Conservation (phyloP, 371 early-diverging fungal species). For the Lichtheimia corymbifera region DNA sequence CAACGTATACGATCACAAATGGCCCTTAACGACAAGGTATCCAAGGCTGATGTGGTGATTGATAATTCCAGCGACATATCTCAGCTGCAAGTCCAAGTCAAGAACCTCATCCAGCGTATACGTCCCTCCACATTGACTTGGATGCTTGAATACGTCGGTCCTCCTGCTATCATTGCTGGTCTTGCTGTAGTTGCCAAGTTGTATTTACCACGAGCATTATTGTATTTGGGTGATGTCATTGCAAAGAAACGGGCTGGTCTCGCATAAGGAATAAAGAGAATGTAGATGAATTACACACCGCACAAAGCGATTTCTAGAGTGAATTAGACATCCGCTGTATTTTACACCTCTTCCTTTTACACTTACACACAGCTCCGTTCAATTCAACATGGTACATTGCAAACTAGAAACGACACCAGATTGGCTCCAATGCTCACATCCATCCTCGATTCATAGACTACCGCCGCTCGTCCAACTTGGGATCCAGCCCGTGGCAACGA, state of each 20-base stretch:
- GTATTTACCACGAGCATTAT: slow-evolving; percentile 7
- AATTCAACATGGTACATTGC: too few species aligned
- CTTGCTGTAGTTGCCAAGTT: slow-evolving; percentile 12
- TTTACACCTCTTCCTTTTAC: not conserved
- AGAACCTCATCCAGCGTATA: slow-evolving; percentile 42
- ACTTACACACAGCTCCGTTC: not conserved
- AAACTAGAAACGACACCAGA: too few species aligned
- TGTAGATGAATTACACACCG: too few species aligned
- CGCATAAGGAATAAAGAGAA: slow-evolving; percentile 6
- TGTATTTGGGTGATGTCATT: slow-evolving; percentile 11
- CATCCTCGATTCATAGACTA: slow-evolving; percentile 42
- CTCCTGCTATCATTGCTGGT: slow-evolving; percentile 27
- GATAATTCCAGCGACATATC: slow-evolving; percentile 77
- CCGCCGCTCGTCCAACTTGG: slow-evolving; percentile 82
- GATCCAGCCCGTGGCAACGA: slow-evolving; percentile 83
- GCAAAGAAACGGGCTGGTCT: not conserved
- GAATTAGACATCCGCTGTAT: too few species aligned
- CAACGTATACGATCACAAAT: slow-evolving; percentile 84
- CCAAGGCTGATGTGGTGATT: slow-evolving; percentile 78
- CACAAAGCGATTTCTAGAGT: too few species aligned
- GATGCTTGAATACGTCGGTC: slow-evolving; percentile 44
- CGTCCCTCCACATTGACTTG: slow-evolving; percentile 47
- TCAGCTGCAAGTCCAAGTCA: slow-evolving; percentile 65
- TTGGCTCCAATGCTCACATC: not conserved
- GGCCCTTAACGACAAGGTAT: slow-evolving; percentile 74